Percentiles rank a stretch among this genome's conserved stretches.
These are phyloP conservation scores for Anthostomella pinea DNA, from an alignment of 2,329 filamentous ascomycete genomes.

Conservation along the genomic window DNA sequence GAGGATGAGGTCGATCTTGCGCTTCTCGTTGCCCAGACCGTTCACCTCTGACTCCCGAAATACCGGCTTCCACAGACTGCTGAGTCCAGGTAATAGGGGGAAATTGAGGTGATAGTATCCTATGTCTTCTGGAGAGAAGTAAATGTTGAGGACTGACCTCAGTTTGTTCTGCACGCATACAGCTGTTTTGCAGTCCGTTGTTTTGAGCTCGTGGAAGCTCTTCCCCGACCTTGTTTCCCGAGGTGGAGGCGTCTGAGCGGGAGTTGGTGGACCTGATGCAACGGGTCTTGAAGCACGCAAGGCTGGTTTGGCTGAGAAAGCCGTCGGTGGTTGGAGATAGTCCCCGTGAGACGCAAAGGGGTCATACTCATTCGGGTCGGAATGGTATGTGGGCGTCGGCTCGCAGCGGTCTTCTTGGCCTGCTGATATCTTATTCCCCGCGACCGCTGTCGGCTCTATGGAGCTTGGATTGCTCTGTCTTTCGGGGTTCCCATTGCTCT, in stretches of 20 bases:
- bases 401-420: constrained; percentile 10
- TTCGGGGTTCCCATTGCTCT: constrained; percentile 8
- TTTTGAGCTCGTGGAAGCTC: constrained; percentile 45
- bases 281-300: constrained; percentile 6
- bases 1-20: constrained; percentile 55
- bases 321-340: constrained; percentile 10
- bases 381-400: constrained; percentile 12
- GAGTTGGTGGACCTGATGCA: constrained; percentile 38
- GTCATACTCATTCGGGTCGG: constrained; percentile 43
- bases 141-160: constrained; percentile 48
- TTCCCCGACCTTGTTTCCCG: constrained; percentile 27
- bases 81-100: constrained; percentile 46
- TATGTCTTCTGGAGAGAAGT: constrained; percentile 47
- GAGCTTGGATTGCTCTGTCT: constrained; percentile 5
- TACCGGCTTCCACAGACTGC: constrained; percentile 52
- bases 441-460: constrained; percentile 3
- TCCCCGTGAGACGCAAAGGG: constrained; percentile 38
- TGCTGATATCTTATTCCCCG: constrained; percentile 5
- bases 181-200: constrained; percentile 42
- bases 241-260: constrained; percentile 42
- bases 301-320: constrained; percentile 7
- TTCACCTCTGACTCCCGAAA: constrained; percentile 39
- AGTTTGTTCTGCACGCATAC: constrained; percentile 57
- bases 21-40: constrained; percentile 31
- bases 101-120: constrained; percentile 49